Conservation (phyloP, 352 stramenopile species). For the Blastocystis hominis region DNA sequence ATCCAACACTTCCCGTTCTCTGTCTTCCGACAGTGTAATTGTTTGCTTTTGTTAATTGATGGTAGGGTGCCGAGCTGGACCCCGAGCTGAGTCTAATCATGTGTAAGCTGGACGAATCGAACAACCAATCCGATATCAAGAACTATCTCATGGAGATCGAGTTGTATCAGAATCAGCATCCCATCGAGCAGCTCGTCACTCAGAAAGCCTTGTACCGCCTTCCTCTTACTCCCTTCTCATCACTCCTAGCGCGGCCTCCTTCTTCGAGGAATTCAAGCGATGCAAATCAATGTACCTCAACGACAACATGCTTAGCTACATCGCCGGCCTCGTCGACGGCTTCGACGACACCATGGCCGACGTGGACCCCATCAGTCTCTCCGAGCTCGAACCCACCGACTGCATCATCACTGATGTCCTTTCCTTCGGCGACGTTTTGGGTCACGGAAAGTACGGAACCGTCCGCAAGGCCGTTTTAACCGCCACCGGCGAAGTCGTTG, state of each 20-base stretch:
- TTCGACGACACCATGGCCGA: conserved; percentile 18
- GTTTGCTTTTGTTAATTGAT: not conserved
- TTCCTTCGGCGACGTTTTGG: not conserved
- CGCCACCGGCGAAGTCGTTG: conserved; percentile 72
- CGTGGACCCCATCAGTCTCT: not conserved
- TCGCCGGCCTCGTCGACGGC: not conserved
- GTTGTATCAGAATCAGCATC: conserved; percentile 2
- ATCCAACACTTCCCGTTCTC: not conserved
- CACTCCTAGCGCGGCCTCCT: not conserved
- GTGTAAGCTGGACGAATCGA: conserved; percentile 9
- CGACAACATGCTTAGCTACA: not conserved
- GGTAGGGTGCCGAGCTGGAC: not conserved
- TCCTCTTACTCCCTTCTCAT: too few species aligned
- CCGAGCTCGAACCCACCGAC: not conserved
- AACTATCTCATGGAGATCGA: conserved; percentile 26
- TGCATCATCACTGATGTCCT: not conserved
- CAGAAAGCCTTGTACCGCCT: conserved; percentile 14
- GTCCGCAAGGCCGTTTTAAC: not conserved
- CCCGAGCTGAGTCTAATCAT: conserved; percentile 15
- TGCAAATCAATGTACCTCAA: not conserved
- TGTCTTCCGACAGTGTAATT: not conserved
- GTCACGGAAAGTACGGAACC: conserved; percentile 24
- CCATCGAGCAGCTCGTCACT: conserved; percentile 6
- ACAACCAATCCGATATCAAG: not conserved
- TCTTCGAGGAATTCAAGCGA: conserved; percentile 33